A percentile compares a stretch with the other conserved stretches of the same genome.
phyloP scores from a whole-genome alignment of 106 monocot species.

The Cymbidium sinense region DNA sequence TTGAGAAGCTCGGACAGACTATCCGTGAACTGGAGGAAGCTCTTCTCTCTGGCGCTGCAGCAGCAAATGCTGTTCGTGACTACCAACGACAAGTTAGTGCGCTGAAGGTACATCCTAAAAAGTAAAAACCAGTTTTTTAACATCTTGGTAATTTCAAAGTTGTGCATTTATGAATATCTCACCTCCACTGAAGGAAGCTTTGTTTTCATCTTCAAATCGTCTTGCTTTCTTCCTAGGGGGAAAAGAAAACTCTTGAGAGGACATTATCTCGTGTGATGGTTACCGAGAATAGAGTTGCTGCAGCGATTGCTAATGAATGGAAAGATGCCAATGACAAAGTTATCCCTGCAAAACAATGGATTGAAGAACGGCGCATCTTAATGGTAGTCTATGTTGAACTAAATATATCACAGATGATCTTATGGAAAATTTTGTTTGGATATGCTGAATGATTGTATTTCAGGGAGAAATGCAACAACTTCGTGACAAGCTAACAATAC shows the following conservation, averaged over 20 bases:
- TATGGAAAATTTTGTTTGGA: not conserved
- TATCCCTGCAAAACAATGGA: conserved; percentile 80
- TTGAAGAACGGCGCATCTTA: conserved; percentile 61
- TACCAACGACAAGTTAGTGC: conserved; percentile 68
- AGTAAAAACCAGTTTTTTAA: not conserved
- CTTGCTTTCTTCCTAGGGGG: conserved; percentile 28
- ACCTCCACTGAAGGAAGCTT: not conserved
- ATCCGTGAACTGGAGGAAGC: conserved; percentile 75
- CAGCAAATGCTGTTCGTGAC: conserved; percentile 85
- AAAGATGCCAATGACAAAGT: conserved; percentile 82
- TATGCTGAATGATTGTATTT: not conserved
- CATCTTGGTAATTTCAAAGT: not conserved
- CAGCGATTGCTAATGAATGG: conserved; percentile 76
- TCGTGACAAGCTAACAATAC: conserved; percentile 62
- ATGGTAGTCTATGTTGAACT: conserved; percentile 30
- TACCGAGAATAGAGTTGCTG: conserved; percentile 69
- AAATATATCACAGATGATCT: not conserved
- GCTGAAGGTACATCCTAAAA: conserved; percentile 39
- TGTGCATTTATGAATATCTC: not conserved
- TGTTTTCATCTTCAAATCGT: not conserved
- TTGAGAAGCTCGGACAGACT: conserved; percentile 67
- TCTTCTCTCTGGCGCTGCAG: conserved; percentile 81
- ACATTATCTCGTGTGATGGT: conserved; percentile 79
- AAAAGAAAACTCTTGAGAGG: conserved; percentile 73
- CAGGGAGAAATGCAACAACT: conserved; percentile 88